Evolutionary conservation across 108 stramenopile species (phyloP).

Genomic region (Nitzschia sp.): DNA sequence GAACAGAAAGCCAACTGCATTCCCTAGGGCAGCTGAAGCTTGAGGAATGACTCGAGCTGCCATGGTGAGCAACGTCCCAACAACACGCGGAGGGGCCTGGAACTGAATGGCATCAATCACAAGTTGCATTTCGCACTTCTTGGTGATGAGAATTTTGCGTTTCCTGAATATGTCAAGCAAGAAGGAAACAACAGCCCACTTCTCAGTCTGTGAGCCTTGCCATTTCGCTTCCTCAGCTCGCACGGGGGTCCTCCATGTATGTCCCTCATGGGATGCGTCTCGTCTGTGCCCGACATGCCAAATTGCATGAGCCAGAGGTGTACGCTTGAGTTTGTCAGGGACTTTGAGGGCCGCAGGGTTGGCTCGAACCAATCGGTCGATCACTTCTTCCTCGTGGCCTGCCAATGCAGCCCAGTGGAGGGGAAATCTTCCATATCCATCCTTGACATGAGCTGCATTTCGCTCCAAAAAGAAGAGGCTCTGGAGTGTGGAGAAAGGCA

Average conservation of each 20-base stretch:
- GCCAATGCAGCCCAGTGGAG: conserved; percentile 25
- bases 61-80: conserved; percentile 7
- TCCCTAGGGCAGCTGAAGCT: conserved; percentile 5
- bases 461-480: conserved; percentile 25
- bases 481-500: conserved; percentile 12
- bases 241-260: conserved; percentile 21
- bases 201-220: conserved; percentile 4
- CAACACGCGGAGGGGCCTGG: conserved; percentile 23
- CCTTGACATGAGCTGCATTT: conserved; percentile 9
- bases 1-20: conserved; percentile 14
- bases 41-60: conserved; percentile 10
- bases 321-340: conserved; percentile 15
- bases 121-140: conserved; percentile 1
- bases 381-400: neutral
- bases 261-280: neutral
- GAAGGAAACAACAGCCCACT: conserved; percentile 24
- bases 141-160: conserved; percentile 16
- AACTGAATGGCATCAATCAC: neutral
- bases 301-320: conserved; percentile 25
- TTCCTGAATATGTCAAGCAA: conserved; percentile 15
- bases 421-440: conserved; percentile 27
- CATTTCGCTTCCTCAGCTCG: neutral
- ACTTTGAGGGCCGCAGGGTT: conserved; percentile 4
- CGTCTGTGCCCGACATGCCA: conserved; percentile 21
- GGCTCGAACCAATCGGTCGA: conserved; percentile 32